Conservation (phyloP, 805 yeast genomes). For the Spathaspora gorwiae region DNA sequence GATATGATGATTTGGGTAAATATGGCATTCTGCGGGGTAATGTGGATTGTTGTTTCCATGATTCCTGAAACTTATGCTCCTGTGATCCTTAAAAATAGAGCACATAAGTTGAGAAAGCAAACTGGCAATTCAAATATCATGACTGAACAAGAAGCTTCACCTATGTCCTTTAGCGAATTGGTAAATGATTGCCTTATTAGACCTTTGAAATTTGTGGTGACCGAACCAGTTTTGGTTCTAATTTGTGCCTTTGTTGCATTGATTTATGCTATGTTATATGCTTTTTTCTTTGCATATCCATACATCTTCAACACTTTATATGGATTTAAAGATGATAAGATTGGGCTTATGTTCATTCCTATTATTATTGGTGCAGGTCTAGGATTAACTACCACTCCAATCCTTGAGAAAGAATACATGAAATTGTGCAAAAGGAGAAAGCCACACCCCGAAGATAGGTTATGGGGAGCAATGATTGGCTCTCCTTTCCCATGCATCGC, state of each 20-base stretch:
- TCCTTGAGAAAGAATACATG: conserved; percentile 60
- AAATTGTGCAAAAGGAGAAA: conserved; percentile 47
- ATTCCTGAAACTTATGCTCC: conserved; percentile 95
- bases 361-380: conserved; percentile 80
- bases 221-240: conserved; percentile 82
- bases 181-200: conserved; percentile 68
- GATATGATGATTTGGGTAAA: conserved; percentile 85
- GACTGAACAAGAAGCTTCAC: conserved; percentile 90
- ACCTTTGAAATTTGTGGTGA: conserved; percentile 70
- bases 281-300: conserved; percentile 94
- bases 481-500: conserved; percentile 80
- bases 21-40: conserved; percentile 84
- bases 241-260: conserved; percentile 84
- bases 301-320: conserved; percentile 77
- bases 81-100: conserved; percentile 64
- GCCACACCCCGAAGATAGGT: conserved; percentile 76
- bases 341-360: conserved; percentile 87
- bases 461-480: conserved; percentile 78
- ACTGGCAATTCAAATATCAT: conserved; percentile 80
- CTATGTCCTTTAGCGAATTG: conserved; percentile 64
- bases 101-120: conserved; percentile 63
- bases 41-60: conserved; percentile 60
- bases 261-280: conserved; percentile 85
- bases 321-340: conserved; percentile 68
- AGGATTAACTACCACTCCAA: conserved; percentile 72